Evolutionary conservation across 2,329 filamentous ascomycete species (phyloP), one percentile per base, ranked within the genome.

Genomic region (Calonectria ilicicola): DNA sequence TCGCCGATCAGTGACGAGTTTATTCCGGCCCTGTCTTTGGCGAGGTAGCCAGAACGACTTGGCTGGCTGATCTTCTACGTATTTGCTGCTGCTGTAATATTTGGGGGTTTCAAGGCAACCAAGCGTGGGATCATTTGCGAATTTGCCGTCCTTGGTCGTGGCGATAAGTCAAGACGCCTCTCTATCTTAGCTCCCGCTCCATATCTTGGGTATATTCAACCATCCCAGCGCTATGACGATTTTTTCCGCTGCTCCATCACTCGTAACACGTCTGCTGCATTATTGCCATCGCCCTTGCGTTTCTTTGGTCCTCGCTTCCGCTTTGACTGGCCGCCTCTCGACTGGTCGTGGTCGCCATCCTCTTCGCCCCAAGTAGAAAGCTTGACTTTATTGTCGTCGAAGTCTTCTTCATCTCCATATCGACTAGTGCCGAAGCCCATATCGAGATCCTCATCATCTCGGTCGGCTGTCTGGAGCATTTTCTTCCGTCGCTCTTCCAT

Each of bases 361-460:
- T 88, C 89, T 2, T 85, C 89, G 26, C 87, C 90, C 87, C 94
- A 94, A 79, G 91, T 86, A 46, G 91, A 91, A 67, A 96, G 83
- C 85, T 94, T 94, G 74, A 95, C 85, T 76, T 89, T 91, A 51
- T 86, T 87, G 26, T 89, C 88, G 47, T 95, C 94, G 75, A 93
- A 90, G 75, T 98, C 96, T 72, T 96, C 96, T 63, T 96, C 95
- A 80, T 98, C 97, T 67, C 94, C 95, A 79, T 95, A 93, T 32
- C 96, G 90, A 80, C 93, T 97, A 23, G 92, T 94, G 40, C 97
- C 97, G 80, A 99, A 98, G 72, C 96, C 96, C 88, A 98, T 91
- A 80, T 99, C 97, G 85, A 99, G 90, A 84, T 99, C 96, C 70
- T 96, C 92, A 60, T 95, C 91, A 81, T 98, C 96, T 60, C 96